A percentile compares a stretch with the other conserved stretches of the same genome.
phyloP scores from a whole-genome alignment of 345 rosid species.

The Sisymbrium altissimum region DNA sequence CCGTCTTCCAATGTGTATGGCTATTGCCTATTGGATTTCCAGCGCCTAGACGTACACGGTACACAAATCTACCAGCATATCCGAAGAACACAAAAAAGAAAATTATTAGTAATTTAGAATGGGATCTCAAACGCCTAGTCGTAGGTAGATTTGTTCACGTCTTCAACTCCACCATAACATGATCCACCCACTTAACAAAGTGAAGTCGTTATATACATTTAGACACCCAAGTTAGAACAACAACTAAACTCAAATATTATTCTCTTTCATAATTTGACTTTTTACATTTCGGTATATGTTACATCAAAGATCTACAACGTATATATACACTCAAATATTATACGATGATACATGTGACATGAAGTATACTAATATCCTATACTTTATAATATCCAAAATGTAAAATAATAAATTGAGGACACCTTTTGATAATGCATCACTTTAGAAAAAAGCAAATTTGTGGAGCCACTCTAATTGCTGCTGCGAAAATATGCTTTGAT shows the following conservation, averaged over 20 bases:
- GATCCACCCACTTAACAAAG: too few species aligned
- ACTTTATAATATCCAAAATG: slow-evolving; percentile 8
- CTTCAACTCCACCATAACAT: slow-evolving; percentile 4
- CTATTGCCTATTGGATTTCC: too few species aligned
- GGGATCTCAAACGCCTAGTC: too few species aligned
- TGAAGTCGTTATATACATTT: not conserved
- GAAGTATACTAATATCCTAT: not conserved
- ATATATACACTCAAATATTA: not conserved
- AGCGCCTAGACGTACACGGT: too few species aligned
- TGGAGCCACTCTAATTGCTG: slow-evolving; percentile 35
- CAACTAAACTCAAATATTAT: too few species aligned
- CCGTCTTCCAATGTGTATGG: too few species aligned
- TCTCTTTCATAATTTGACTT: too few species aligned
- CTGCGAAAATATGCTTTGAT: slow-evolving; percentile 10
- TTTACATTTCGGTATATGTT: too few species aligned
- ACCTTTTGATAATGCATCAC: slow-evolving; percentile 29
- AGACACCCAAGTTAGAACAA: too few species aligned
- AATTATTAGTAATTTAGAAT: too few species aligned
- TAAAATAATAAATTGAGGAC: not conserved
- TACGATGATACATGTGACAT: not conserved
- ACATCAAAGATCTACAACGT: not conserved
- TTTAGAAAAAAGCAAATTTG: slow-evolving; percentile 31
- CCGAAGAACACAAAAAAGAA: too few species aligned
- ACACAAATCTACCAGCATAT: too few species aligned
- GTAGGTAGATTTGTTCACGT: not conserved